Percentiles rank a stretch among this genome's conserved stretches.
Conservation (phyloP, 1,139 yeast species). For the Suhomyces anneliseae region DNA sequence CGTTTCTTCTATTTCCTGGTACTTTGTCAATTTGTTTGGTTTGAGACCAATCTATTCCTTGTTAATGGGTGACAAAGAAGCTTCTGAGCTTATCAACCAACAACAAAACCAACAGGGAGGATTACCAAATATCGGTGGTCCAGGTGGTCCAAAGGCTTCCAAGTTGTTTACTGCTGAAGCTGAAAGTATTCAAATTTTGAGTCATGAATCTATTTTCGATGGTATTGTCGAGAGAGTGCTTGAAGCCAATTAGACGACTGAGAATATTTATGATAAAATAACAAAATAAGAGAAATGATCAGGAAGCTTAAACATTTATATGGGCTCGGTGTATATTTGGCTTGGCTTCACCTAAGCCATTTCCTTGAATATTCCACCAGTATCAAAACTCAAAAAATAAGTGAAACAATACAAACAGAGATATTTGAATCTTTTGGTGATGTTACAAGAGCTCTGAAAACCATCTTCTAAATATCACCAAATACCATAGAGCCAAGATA, state of each 20-base stretch:
- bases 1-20: conserved; percentile 98
- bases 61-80: conserved; percentile 57
- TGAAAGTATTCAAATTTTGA: conserved; percentile 69
- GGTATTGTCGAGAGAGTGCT: conserved; percentile 68
- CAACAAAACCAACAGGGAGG: conserved; percentile 42
- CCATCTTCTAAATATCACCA: no score
- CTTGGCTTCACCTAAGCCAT: no score
- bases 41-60: conserved; percentile 77
- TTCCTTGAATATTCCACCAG: no score
- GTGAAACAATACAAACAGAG: no score
- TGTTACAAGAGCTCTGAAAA: no score
- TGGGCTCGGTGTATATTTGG: no score
- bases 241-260: not conserved
- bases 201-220: conserved; percentile 54
- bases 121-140: conserved; percentile 46
- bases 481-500: no score
- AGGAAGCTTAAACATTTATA: no score
- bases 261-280: not conserved
- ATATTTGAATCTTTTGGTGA: no score
- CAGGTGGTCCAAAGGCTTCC: conserved; percentile 60
- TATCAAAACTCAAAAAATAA: no score
- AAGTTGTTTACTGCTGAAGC: conserved; percentile 70
- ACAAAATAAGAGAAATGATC: not conserved
- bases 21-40: conserved; percentile 85
- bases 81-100: conserved; percentile 50